Evolutionary conservation across 1,284 basidiomycete species (phyloP).

Genomic region (Pseudozyma sp.): DNA sequence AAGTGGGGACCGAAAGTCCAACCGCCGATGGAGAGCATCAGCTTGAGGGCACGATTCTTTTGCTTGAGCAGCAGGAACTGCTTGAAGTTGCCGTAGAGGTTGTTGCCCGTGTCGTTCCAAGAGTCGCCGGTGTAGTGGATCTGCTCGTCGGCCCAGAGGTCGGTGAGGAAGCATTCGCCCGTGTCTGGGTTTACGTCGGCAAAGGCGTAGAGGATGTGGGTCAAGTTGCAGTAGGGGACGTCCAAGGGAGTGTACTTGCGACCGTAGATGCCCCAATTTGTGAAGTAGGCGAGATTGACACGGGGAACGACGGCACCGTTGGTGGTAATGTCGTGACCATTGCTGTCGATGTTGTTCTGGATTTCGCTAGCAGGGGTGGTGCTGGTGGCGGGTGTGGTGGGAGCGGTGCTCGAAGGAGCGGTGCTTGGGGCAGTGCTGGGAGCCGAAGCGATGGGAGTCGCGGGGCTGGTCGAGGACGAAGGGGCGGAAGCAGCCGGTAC

Average conservation of each 20-base stretch:
- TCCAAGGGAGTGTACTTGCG: constrained; percentile 79
- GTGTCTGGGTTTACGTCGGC: constrained; percentile 82
- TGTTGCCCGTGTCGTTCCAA: constrained; percentile 73
- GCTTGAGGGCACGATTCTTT: constrained; percentile 73
- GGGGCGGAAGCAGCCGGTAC: constrained; percentile 10
- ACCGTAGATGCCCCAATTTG: constrained; percentile 89
- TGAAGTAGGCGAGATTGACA: constrained; percentile 55
- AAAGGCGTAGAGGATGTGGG: constrained; percentile 87
- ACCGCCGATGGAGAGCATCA: constrained; percentile 69
- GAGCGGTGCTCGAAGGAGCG: constrained; percentile 10
- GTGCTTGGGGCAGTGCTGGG: constrained; percentile 7
- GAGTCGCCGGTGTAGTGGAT: constrained; percentile 75
- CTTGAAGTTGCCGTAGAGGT: constrained; percentile 87
- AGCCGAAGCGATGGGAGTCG: constrained; percentile 8
- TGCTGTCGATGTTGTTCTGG: constrained; percentile 5
- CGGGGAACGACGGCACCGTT: constrained; percentile 44
- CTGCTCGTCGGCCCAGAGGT: constrained; percentile 81
- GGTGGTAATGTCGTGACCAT: constrained; percentile 35
- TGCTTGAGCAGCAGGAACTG: constrained; percentile 86
- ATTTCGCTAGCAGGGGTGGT: constrained; percentile 7
- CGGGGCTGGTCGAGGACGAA: constrained; percentile 9
- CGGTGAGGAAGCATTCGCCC: constrained; percentile 74
- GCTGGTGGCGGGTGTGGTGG: constrained; percentile 6
- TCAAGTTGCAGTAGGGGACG: constrained; percentile 78
- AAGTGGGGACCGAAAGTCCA: constrained; percentile 69